These are phyloP conservation scores for Monosporascus sp. DNA, from an alignment of 2,329 filamentous ascomycete genomes.

Conservation along the genomic window DNA sequence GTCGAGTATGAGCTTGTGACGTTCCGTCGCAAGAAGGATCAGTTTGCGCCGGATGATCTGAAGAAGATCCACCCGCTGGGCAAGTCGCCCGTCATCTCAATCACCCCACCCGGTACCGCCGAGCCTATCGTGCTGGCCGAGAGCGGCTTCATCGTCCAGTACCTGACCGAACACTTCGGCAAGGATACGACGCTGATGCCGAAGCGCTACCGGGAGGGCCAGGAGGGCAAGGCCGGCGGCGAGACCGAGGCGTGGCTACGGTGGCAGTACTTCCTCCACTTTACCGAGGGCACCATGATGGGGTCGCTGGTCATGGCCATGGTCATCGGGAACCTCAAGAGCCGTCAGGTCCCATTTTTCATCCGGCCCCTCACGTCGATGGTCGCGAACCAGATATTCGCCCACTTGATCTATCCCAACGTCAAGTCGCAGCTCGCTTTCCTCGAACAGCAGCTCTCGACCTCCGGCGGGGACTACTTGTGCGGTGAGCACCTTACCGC, in stretches of 20 bases:
- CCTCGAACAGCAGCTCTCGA: conserved; percentile 43
- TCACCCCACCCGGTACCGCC: conserved; percentile 39
- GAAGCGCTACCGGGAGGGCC: conserved; percentile 49
- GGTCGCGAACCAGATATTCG: conserved; percentile 39
- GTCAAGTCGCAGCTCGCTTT: conserved; percentile 42
- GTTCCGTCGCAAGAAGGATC: conserved; percentile 61
- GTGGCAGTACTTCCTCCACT: conserved; percentile 71
- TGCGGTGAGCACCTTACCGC: conserved; percentile 45
- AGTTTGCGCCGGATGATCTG: conserved; percentile 70
- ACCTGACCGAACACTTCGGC: conserved; percentile 63
- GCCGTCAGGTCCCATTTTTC: conserved; percentile 44
- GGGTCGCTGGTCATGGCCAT: conserved; percentile 18
- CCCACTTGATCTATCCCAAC: conserved; percentile 42
- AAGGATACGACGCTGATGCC: conserved; percentile 45
- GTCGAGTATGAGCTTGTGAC: conserved; percentile 74
- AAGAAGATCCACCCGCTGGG: conserved; percentile 78
- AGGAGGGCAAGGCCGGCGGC: conserved; percentile 51
- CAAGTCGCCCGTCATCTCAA: conserved; percentile 74
- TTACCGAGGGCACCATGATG: conserved; percentile 74
- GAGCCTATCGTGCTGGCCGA: conserved; percentile 67
- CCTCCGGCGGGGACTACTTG: conserved; percentile 41
- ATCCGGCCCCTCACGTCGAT: conserved; percentile 45
- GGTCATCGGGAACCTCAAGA: conserved; percentile 32
- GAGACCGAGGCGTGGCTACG: conserved; percentile 58
- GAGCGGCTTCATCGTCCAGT: conserved; percentile 76